These are phyloP conservation scores for Phytophthora citricola DNA, from an alignment of 352 stramenopile genomes.

Conservation along the genomic window DNA sequence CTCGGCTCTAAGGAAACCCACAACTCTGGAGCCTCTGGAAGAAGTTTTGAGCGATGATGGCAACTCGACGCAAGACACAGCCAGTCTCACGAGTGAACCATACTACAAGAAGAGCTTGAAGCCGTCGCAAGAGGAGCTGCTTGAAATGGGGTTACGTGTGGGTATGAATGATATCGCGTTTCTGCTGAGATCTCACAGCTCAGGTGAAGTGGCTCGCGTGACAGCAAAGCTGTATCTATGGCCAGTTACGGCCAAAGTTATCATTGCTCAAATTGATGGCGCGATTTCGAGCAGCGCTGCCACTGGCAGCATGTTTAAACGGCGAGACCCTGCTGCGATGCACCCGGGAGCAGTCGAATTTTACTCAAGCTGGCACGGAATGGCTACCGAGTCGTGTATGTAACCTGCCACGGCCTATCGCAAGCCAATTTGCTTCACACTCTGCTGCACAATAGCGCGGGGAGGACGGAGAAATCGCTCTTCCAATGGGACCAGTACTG, in stretches of 20 bases:
- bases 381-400: conserved; percentile 83
- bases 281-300: conserved; percentile 62
- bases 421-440: conserved; percentile 63
- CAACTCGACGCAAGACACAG: conserved; percentile 44
- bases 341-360: conserved; percentile 80
- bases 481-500: conserved; percentile 80
- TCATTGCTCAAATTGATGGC: conserved; percentile 86
- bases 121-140: conserved; percentile 65
- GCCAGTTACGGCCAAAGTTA: conserved; percentile 73
- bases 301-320: conserved; percentile 57
- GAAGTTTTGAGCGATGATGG: conserved; percentile 44
- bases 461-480: conserved; percentile 23
- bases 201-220: conserved; percentile 43
- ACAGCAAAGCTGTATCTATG: conserved; percentile 76
- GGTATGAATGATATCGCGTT: conserved; percentile 83
- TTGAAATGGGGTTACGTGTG: conserved; percentile 60
- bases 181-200: conserved; percentile 39
- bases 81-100: conserved; percentile 38
- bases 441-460: conserved; percentile 34
- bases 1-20: conserved; percentile 1
- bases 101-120: conserved; percentile 72
- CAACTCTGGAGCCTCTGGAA: conserved; percentile 28
- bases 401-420: conserved; percentile 70
- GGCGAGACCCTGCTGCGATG: conserved; percentile 40
- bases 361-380: conserved; percentile 71